A percentile compares a stretch with the other conserved stretches of the same genome.
Evolutionary conservation across 1,284 basidiomycete genomes (phyloP).

Genomic region (Meripilus lineatus): DNA sequence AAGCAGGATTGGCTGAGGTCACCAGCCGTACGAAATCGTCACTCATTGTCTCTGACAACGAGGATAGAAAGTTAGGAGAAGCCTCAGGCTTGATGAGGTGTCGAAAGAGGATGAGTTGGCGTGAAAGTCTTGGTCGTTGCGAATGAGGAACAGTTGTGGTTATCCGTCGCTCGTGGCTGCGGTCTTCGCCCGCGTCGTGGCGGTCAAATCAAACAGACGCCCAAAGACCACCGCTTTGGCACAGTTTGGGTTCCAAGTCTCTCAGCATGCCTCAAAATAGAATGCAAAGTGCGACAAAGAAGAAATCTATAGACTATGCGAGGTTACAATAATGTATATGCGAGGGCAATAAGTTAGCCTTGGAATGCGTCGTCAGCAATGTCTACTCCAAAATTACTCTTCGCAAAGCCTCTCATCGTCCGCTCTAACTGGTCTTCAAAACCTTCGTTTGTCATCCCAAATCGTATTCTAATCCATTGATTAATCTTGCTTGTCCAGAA

Average conservation of each 20-base stretch:
- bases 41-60: conserved; percentile 39
- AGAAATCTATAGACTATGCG: no score
- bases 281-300: no score
- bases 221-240: no score
- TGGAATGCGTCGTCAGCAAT: conserved; percentile 24
- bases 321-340: no score
- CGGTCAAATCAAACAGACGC: no score
- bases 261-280: no score
- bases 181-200: background rate
- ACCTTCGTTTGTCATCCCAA: conserved; percentile 28
- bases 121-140: background rate
- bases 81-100: background rate
- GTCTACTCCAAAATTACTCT: conserved; percentile 56
- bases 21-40: conserved; percentile 76
- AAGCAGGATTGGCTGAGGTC: conserved; percentile 66
- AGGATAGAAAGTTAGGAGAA: conserved; percentile 1
- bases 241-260: no score
- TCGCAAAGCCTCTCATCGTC: conserved; percentile 54
- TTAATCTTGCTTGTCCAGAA: conserved; percentile 51
- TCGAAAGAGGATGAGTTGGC: no score
- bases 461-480: conserved; percentile 40
- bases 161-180: background rate
- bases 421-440: conserved; percentile 69
- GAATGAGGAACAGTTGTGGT: no score
- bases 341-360: no score